Percentiles rank a stretch among this genome's conserved stretches.
Conservation (phyloP, 768 basidiomycete species). For the Boletellus emodensis region DNA sequence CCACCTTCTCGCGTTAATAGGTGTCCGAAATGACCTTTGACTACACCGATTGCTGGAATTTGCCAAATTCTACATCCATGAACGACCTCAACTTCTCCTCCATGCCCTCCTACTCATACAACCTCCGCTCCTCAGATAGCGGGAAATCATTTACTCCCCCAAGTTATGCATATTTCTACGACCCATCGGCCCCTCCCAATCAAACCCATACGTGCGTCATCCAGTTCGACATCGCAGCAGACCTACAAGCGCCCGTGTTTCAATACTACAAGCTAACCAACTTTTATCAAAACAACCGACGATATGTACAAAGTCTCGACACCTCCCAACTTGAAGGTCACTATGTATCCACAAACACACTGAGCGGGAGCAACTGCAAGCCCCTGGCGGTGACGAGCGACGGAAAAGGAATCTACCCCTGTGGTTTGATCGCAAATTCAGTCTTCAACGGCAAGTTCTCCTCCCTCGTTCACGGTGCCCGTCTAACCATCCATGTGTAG, state of each 20-base stretch:
- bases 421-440: constrained; percentile 96
- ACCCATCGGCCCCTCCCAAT: constrained; percentile 41
- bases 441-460: constrained; percentile 78
- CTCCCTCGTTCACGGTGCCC: background rate
- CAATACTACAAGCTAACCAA: constrained; percentile 96
- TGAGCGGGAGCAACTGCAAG: constrained; percentile 81
- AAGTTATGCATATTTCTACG: constrained; percentile 69
- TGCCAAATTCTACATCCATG: constrained; percentile 35
- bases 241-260: constrained; percentile 71
- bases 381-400: constrained; percentile 60
- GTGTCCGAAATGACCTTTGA: constrained; percentile 94
- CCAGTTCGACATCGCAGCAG: constrained; percentile 77
- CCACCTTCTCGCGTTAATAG: constrained; percentile 26
- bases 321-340: constrained; percentile 82
- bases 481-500: constrained; percentile 37
- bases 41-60: constrained; percentile 87
- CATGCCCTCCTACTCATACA: constrained; percentile 65
- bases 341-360: constrained; percentile 39
- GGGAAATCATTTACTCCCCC: constrained; percentile 49
- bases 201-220: constrained; percentile 65
- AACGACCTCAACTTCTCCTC: constrained; percentile 38
- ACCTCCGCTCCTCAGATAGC: constrained; percentile 57
- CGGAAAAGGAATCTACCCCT: constrained; percentile 77
- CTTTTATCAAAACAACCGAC: constrained; percentile 97
- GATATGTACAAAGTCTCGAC: constrained; percentile 92